Conservation (phyloP, 78 protist species). For the Dictyostelium citrinum region DNA sequence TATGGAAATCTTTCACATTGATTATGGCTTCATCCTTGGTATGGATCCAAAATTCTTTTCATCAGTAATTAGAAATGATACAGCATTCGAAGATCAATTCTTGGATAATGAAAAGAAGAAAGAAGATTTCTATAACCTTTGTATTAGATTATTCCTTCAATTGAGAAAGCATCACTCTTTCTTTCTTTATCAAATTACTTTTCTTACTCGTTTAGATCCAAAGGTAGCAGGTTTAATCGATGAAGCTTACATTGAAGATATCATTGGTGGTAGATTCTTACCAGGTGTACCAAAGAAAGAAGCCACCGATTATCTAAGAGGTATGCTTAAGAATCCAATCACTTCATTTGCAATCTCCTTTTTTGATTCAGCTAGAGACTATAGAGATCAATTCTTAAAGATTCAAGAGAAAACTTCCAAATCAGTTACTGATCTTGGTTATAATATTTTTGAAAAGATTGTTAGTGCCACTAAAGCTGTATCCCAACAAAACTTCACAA, state of each 20-base stretch:
- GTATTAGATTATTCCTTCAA: background rate
- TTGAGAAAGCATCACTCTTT: slow-evolving; percentile 27
- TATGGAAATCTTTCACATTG: slow-evolving; percentile 94
- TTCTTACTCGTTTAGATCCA: slow-evolving; percentile 45
- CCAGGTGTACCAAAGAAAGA: slow-evolving; percentile 37
- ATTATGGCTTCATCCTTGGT: slow-evolving; percentile 97
- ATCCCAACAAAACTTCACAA: background rate
- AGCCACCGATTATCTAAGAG: background rate
- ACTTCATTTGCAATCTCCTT: background rate
- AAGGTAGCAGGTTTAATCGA: background rate
- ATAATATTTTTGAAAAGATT: background rate
- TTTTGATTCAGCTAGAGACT: background rate
- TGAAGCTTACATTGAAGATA: slow-evolving; percentile 19
- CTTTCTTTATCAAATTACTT: slow-evolving; percentile 45
- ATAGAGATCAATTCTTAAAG: background rate
- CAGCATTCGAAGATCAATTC: background rate
- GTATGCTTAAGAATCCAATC: background rate
- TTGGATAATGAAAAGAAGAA: background rate
- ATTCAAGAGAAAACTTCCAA: background rate
- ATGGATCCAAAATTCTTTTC: slow-evolving; percentile 71
- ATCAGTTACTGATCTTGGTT: background rate
- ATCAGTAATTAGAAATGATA: background rate
- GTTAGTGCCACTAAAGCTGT: background rate
- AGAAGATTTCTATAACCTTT: background rate
- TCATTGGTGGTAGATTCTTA: slow-evolving; percentile 22